These are phyloP conservation scores for Micromonas commoda DNA, from an alignment of 139 green algal species.

Conservation along the genomic window DNA sequence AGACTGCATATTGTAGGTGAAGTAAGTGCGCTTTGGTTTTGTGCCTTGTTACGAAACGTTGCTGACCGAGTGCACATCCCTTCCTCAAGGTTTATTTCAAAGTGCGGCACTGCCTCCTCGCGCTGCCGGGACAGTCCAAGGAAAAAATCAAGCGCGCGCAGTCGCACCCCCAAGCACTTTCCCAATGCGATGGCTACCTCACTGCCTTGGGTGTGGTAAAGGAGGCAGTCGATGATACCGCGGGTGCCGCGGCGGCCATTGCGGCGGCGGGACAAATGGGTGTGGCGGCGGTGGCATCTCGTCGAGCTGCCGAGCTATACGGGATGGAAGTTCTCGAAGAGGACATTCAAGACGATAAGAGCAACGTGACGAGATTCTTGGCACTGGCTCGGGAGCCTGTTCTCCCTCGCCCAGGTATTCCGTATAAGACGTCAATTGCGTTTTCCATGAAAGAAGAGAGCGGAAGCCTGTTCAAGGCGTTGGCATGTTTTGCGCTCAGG, in stretches of 20 bases:
- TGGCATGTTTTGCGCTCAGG: conserved; percentile 89
- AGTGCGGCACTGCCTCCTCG: conserved; percentile 94
- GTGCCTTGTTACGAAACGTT: too few species aligned
- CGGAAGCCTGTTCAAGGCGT: conserved; percentile 91
- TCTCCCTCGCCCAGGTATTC: conserved; percentile 6
- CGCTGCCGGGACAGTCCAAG: conserved; percentile 69
- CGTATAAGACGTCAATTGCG: conserved; percentile 83
- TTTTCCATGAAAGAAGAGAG: conserved; percentile 71
- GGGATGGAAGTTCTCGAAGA: conserved; percentile 59
- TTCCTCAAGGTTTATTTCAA: conserved; percentile 68
- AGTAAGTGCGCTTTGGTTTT: too few species aligned
- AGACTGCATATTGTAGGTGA: conserved; percentile 50
- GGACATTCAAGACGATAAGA: conserved; percentile 73
- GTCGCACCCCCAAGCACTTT: conserved; percentile 77
- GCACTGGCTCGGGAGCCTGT: conserved; percentile 84
- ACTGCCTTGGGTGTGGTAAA: conserved; percentile 45
- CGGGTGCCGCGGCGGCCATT: conserved; percentile 72
- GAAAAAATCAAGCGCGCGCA: conserved; percentile 73
- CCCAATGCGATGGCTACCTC: conserved; percentile 42
- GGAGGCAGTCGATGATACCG: conserved; percentile 88
- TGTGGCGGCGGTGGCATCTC: conserved; percentile 57
- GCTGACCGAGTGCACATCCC: conserved; percentile 48
- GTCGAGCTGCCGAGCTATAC: conserved; percentile 57
- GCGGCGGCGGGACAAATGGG: conserved; percentile 33
- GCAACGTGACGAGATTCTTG: conserved; percentile 81